A percentile compares a stretch with the other conserved stretches of the same genome.
Conservation (phyloP, 352 stramenopile genomes). For the Phytophthora brassicae region DNA sequence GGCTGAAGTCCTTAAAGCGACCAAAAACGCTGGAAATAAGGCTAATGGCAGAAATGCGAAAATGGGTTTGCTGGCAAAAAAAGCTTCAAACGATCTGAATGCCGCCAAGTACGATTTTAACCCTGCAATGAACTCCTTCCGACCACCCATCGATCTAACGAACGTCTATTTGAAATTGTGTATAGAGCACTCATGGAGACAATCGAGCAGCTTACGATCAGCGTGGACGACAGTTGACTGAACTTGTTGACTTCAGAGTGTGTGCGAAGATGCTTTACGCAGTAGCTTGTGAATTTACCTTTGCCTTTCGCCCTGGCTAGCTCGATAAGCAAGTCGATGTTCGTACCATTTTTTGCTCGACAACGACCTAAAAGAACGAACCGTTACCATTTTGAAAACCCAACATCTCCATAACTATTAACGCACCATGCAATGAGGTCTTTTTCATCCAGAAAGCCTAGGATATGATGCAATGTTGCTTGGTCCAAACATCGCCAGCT, state of each 20-base stretch:
- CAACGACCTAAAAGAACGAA: constrained; percentile 34
- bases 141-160: constrained; percentile 13
- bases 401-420: background rate
- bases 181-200: constrained; percentile 39
- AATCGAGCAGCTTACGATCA: constrained; percentile 42
- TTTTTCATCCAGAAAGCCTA: constrained; percentile 30
- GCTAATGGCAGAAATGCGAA: background rate
- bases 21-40: background rate
- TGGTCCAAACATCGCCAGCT: constrained; percentile 53
- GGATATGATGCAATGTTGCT: constrained; percentile 28
- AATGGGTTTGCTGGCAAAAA: constrained; percentile 31
- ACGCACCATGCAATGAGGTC: constrained; percentile 45
- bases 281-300: constrained; percentile 15
- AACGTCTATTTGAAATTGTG: constrained; percentile 28
- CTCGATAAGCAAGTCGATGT: constrained; percentile 29
- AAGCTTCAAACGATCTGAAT: constrained; percentile 44
- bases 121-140: background rate
- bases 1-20: constrained; percentile 23
- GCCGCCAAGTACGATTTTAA: constrained; percentile 40
- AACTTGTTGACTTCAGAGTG: background rate
- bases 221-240: constrained; percentile 8
- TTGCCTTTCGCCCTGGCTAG: constrained; percentile 16
- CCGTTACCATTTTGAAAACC: background rate
- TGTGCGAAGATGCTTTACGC: constrained; percentile 5
- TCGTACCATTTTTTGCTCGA: constrained; percentile 48